phyloP scores from a whole-genome alignment of 2,329 filamentous ascomycete genomes.

The Pseudogymnoascus sp. region DNA sequence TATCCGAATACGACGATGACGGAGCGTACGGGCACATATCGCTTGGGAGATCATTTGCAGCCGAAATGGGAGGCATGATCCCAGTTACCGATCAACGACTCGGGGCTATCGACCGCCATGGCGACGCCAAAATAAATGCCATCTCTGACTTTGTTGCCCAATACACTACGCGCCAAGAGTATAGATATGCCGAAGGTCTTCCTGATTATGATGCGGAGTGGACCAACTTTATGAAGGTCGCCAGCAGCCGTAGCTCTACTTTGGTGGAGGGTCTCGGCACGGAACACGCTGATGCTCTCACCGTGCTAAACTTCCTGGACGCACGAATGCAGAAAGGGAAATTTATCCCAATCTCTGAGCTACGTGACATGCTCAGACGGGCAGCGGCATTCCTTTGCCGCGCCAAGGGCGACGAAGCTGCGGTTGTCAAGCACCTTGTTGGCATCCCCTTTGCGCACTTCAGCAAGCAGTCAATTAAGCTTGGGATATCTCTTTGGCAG shows the following conservation, averaged over 20 bases:
- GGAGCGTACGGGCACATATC: slow-evolving; percentile 86
- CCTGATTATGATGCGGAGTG: slow-evolving; percentile 61
- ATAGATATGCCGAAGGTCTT: slow-evolving; percentile 73
- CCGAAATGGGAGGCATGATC: slow-evolving; percentile 84
- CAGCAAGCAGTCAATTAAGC: slow-evolving; percentile 88
- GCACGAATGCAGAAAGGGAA: slow-evolving; percentile 60
- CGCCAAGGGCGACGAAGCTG: slow-evolving; percentile 63
- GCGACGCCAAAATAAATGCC: slow-evolving; percentile 72
- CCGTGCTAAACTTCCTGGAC: slow-evolving; percentile 65
- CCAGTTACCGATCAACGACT: slow-evolving; percentile 80
- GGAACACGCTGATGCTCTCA: slow-evolving; percentile 50
- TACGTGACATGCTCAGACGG: slow-evolving; percentile 73
- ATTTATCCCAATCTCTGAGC: slow-evolving; percentile 60
- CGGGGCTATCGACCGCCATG: slow-evolving; percentile 67
- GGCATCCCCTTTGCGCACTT: slow-evolving; percentile 89
- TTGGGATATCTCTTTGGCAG: slow-evolving; percentile 92
- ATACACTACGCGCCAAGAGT: slow-evolving; percentile 94
- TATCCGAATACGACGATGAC: slow-evolving; percentile 91
- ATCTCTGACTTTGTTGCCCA: slow-evolving; percentile 95
- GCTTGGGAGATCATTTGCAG: slow-evolving; percentile 83
- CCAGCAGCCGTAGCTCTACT: slow-evolving; percentile 37
- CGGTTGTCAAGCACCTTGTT: slow-evolving; percentile 79
- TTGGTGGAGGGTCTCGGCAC: slow-evolving; percentile 31
- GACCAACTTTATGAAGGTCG: slow-evolving; percentile 50
- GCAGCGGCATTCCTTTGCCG: slow-evolving; percentile 82